A percentile compares a stretch with the other conserved stretches of the same genome.
These are phyloP conservation scores for Leucogyrophana mollusca DNA, from an alignment of 768 basidiomycete species.

Conservation along the genomic window DNA sequence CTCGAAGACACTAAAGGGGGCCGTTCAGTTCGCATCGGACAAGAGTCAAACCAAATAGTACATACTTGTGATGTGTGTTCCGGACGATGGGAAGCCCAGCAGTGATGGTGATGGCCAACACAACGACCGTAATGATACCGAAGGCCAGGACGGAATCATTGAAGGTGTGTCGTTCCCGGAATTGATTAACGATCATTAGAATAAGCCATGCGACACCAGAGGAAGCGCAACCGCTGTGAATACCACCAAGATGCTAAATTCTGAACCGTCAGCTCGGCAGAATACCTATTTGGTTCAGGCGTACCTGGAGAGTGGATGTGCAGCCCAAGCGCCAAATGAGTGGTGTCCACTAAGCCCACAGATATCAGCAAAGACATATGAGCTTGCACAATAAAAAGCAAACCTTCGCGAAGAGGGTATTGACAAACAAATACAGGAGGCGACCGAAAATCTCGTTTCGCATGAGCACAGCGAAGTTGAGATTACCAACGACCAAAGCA, in stretches of 20 bases:
- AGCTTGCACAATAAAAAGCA: background rate
- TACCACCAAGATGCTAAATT: constrained; percentile 70
- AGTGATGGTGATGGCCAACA: constrained; percentile 55
- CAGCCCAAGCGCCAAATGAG: constrained; percentile 70
- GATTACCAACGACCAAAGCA: constrained; percentile 72
- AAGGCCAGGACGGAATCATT: constrained; percentile 58
- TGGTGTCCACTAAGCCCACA: constrained; percentile 58
- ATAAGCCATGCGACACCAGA: constrained; percentile 72
- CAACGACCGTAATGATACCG: constrained; percentile 57
- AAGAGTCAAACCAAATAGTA: constrained; percentile 5
- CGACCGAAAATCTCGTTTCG: constrained; percentile 84
- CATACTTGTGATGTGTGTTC: constrained; percentile 79
- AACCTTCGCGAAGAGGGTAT: constrained; percentile 74
- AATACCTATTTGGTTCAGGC: background rate
- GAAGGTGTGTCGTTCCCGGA: constrained; percentile 45
- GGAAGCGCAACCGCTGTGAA: constrained; percentile 73
- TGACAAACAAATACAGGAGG: constrained; percentile 67
- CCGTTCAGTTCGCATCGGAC: background rate
- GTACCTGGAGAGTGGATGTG: constrained; percentile 69
- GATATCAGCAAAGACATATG: background rate
- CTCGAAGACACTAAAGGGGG: constrained; percentile 61
- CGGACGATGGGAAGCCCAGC: constrained; percentile 80
- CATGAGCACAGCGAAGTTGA: constrained; percentile 70
- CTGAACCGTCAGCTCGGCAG: constrained; percentile 8
- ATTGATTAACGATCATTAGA: constrained; percentile 58